These are phyloP conservation scores for Glycyrrhiza uralensis DNA, from an alignment of 306 rosid genomes.

Conservation along the genomic window DNA sequence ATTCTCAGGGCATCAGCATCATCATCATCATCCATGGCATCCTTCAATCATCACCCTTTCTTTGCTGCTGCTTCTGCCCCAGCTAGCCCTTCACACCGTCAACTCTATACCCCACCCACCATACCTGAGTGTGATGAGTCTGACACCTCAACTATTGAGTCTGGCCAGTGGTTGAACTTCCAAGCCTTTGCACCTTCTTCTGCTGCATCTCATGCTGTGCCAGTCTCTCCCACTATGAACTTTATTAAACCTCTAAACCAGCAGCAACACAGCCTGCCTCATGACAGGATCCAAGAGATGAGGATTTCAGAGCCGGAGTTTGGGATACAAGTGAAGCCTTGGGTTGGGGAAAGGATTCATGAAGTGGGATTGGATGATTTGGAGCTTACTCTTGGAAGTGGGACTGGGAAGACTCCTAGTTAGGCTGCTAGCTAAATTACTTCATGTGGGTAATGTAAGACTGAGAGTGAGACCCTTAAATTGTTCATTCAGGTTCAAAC, in stretches of 20 bases:
- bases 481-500: slow-evolving; percentile 22
- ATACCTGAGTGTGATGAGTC: slow-evolving; percentile 90
- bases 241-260: slow-evolving; percentile 46
- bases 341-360: slow-evolving; percentile 95
- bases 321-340: slow-evolving; percentile 74
- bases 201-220: slow-evolving; percentile 27
- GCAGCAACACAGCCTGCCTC: slow-evolving; percentile 33
- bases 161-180: slow-evolving; percentile 73
- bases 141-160: slow-evolving; percentile 79
- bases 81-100: slow-evolving; percentile 82
- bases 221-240: slow-evolving; percentile 73
- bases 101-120: slow-evolving; percentile 64
- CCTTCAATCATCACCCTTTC: slow-evolving; percentile 63
- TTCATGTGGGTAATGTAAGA: background rate
- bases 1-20: slow-evolving; percentile 68
- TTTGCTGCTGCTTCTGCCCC: slow-evolving; percentile 95
- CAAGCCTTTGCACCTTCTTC: slow-evolving; percentile 50
- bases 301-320: slow-evolving; percentile 54
- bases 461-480: background rate
- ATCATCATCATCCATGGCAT: slow-evolving; percentile 52
- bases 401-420: slow-evolving; percentile 52
- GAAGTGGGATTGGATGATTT: slow-evolving; percentile 88
- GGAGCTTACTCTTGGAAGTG: slow-evolving; percentile 89
- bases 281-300: slow-evolving; percentile 39
- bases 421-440: slow-evolving; percentile 12